Percentiles rank a stretch among this genome's conserved stretches.
phyloP scores from a whole-genome alignment of 441 rosid species.

The Euphorbia schlechtendalii region DNA sequence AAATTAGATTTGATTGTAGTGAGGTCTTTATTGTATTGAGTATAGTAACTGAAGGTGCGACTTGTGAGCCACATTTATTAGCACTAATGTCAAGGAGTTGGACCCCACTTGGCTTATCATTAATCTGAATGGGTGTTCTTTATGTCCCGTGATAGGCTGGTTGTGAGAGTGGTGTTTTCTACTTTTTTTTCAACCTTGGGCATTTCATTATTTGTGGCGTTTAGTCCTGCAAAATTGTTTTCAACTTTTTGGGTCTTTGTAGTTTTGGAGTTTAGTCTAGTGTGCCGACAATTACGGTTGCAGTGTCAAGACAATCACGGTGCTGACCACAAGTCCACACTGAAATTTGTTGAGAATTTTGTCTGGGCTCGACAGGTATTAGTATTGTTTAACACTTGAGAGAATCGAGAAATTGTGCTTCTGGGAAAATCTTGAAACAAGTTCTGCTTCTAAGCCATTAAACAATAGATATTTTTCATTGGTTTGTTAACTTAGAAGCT shows the following conservation, averaged over 20 bases:
- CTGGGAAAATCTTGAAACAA: neutral
- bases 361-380: neutral
- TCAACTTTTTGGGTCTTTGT: neutral
- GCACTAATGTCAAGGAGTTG: neutral
- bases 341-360: neutral
- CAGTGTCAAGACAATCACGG: constrained; percentile 2
- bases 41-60: neutral
- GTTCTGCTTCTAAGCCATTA: neutral
- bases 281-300: constrained; percentile 15
- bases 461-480: neutral
- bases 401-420: neutral
- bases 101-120: neutral
- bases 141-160: neutral
- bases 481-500: neutral
- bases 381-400: neutral
- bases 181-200: neutral
- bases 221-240: neutral
- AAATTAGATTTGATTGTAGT: constrained; percentile 1
- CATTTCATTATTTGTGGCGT: neutral
- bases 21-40: neutral
- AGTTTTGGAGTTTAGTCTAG: neutral
- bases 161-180: neutral
- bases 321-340: neutral
- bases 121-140: neutral
- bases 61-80: constrained; percentile 7